Evolutionary conservation across 2,329 filamentous ascomycete genomes (phyloP), one percentile per base, ranked within the genome.

Genomic region (Davidsoniella eucalypti): DNA sequence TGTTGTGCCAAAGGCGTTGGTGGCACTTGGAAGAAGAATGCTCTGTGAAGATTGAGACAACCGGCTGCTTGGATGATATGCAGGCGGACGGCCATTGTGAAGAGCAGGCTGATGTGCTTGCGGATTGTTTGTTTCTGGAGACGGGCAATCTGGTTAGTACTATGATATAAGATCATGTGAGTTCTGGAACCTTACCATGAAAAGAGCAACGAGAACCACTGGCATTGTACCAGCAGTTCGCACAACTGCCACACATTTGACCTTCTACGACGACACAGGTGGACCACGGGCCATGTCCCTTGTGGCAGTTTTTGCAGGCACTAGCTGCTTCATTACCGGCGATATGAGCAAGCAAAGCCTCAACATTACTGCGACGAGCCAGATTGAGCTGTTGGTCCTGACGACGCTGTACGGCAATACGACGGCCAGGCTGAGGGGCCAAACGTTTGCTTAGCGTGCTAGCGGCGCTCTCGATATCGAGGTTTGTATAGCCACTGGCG

Each of bases 151-250:
- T 10, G 25, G 43, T 49, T 42, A 49, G 44, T 21, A 42, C 36
- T 16, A 21, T n/a, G 18, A 40, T 10, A 41, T 39, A 26, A 5
- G 10, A 21, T 5, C 25, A 10, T 17, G 17, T 23, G 21, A 47
- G 21, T 16, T 36, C 38, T 21, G 26, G 46, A 44, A 40, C 17
- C 16, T 33, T 63, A 77, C 75, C 73, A 53, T 78, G 75, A 57
- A 77, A 78, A 12, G 73, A 77, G 54, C 75, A 79, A 47, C 75
- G 63, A 8, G 72, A 69, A 8, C 75, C 75, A 47, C 73, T 76
- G 6, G 75, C 75, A 51, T 79, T 79, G 60, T 74, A 78, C 75
- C 75, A 78, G 59, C 75, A 79, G 57, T 79, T 79, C 52, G 74
- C 70, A 54, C 75, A 79, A 57, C 72, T 76, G 8, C 75, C 75